Evolutionary conservation across 768 basidiomycete species (phyloP), one percentile per base, ranked within the genome.

Genomic region (Hypholoma fasciculare): DNA sequence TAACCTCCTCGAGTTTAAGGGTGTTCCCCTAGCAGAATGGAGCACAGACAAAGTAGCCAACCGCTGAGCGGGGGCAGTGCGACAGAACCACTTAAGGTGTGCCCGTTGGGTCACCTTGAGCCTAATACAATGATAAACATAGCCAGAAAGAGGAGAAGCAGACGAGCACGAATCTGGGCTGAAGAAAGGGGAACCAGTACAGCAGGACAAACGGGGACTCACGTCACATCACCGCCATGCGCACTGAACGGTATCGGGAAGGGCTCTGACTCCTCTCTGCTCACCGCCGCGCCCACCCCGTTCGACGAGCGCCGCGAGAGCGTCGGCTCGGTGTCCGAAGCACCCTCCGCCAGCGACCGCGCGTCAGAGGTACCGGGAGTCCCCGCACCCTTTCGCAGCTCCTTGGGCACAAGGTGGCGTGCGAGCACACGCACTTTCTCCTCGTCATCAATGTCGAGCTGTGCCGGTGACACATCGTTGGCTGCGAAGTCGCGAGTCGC

Each of bases 181-280:
- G 16, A 47, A 55, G 52, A 57, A 50, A 46, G 34, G 34, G 36
- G 7, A 19, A 16, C 5, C 11, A 47, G n/a, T 54, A 38, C 14
- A 36, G 34, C 38, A 52, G 38, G 44, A 83, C 93, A 78, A 78
- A 95, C 93, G 95, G 52, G 38, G 44, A 83, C 93, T 78, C 78
- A 95, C 93, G 95, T 97, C 60, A 96, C 86, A 68, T 97, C 95
- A 26, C 90, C 94, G 34, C 95, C 95, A 16, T 84, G 87, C 3
- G 90, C 88, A 72, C 93, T 78, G 69, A 93, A 96, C 1, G 90
- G 90, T 44, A 96, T 88, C n/a, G 92, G 88, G 66, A 96, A 97
- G 1, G 84, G 74, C 54, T 93, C 91, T 0, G 83, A 76, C 36
- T 82, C 80, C 54, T 87, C 82, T 66, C 76, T 65, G 38, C 60